Evolutionary conservation across 768 basidiomycete species (phyloP).

Genomic region (Lanmaoa pseudosensibilis): DNA sequence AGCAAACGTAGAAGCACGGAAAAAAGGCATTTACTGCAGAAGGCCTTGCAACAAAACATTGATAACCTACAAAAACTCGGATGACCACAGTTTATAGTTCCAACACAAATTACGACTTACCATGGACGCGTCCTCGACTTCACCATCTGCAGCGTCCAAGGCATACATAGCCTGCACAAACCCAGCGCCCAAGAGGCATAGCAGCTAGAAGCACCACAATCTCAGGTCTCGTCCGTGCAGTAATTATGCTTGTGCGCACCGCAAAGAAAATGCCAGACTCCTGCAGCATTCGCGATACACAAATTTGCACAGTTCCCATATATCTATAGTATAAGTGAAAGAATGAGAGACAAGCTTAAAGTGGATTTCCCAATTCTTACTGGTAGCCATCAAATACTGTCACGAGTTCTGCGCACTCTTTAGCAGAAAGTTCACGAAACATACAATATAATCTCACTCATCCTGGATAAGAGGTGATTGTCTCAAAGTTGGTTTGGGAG

Average conservation of each 20-base stretch:
- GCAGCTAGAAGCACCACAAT: conserved; percentile 46
- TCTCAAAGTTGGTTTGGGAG: background rate
- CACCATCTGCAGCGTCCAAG: conserved; percentile 87
- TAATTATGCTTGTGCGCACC: conserved; percentile 40
- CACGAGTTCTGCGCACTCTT: conserved; percentile 54
- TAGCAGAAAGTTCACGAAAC: background rate
- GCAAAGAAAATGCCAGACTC: conserved; percentile 93
- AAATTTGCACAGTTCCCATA: conserved; percentile 93
- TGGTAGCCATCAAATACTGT: conserved; percentile 83
- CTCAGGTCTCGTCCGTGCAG: background rate
- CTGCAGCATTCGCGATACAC: conserved; percentile 87
- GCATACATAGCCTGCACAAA: conserved; percentile 89
- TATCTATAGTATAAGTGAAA: conserved; percentile 46
- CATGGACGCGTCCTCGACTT: conserved; percentile 48
- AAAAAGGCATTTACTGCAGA: conserved; percentile 55
- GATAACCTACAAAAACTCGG: conserved; percentile 46
- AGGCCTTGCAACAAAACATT: conserved; percentile 78
- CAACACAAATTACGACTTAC: conserved; percentile 37
- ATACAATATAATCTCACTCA: conserved; percentile 56
- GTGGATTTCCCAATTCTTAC: conserved; percentile 36
- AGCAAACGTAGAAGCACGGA: background rate
- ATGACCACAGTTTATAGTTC: background rate
- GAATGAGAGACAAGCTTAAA: background rate
- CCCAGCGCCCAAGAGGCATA: conserved; percentile 80
- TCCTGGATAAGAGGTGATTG: conserved; percentile 47